Conservation (phyloP, 2,329 filamentous ascomycete genomes). For the Aureobasidium sp. region DNA sequence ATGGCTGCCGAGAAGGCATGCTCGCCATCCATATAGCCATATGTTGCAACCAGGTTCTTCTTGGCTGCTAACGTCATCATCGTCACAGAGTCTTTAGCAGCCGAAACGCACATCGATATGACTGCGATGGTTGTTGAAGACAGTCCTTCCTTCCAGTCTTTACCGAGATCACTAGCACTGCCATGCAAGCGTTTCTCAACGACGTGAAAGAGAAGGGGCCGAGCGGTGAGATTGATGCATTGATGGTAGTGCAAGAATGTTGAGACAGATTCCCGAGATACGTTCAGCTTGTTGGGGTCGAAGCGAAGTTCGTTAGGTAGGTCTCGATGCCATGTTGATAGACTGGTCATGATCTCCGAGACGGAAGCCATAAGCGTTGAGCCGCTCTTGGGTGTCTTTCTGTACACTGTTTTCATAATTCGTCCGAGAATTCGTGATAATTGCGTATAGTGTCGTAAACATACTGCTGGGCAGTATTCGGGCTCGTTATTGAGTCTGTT, state of each 20-base stretch:
- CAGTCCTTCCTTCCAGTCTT: conserved; percentile 40
- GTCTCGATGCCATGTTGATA: conserved; percentile 42
- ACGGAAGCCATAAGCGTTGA: conserved; percentile 42
- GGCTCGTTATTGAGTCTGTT: conserved; percentile 29
- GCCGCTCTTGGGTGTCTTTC: conserved; percentile 38
- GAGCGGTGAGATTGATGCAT: conserved; percentile 49
- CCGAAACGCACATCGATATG: conserved; percentile 44
- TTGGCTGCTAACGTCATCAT: conserved; percentile 42
- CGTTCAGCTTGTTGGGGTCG: conserved; percentile 16
- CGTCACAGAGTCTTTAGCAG: conserved; percentile 41
- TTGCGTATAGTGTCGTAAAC: conserved; percentile 44
- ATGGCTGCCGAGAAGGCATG: conserved; percentile 47
- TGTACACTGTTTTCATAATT: conserved; percentile 42
- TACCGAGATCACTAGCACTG: conserved; percentile 17
- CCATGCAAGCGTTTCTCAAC: conserved; percentile 40
- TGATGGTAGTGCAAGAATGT: conserved; percentile 49
- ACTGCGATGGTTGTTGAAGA: conserved; percentile 41
- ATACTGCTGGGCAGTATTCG: conserved; percentile 37
- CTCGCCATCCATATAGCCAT: conserved; percentile 50
- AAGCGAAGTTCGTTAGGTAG: conserved; percentile 36
- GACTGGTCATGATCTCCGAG: conserved; percentile 40
- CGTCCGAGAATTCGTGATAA: conserved; percentile 45
- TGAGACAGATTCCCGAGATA: conserved; percentile 43
- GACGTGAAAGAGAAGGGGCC: conserved; percentile 46
- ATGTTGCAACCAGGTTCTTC: conserved; percentile 45